Conservation (phyloP, 495 filamentous ascomycete species). For the Xylaria scruposa region DNA sequence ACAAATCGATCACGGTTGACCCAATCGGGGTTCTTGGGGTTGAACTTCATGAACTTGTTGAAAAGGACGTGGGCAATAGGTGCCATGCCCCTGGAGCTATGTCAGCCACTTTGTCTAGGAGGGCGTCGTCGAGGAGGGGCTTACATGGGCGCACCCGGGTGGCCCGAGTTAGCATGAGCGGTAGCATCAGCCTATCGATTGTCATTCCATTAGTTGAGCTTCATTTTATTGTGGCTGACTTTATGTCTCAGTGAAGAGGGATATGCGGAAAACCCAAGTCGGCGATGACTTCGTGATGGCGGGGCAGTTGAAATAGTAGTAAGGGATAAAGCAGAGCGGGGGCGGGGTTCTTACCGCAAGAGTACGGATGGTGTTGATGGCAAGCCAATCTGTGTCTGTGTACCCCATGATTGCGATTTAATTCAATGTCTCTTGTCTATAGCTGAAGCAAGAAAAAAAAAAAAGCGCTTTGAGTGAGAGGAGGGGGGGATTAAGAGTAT, state of each 20-base stretch:
- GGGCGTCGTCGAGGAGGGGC: slow-evolving; percentile 29
- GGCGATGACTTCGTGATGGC: slow-evolving; percentile 35
- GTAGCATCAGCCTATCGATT: slow-evolving; percentile 90
- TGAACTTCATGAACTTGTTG: slow-evolving; percentile 99
- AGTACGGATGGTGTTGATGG: slow-evolving; percentile 96
- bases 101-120: slow-evolving; percentile 32
- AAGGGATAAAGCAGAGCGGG: slow-evolving; percentile 44
- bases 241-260: slow-evolving; percentile 15
- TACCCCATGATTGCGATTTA: slow-evolving; percentile 79
- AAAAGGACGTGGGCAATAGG: slow-evolving; percentile 96
- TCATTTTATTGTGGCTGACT: background rate
- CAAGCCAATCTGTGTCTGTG: slow-evolving; percentile 81
- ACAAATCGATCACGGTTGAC: slow-evolving; percentile 97
- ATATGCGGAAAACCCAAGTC: slow-evolving; percentile 21
- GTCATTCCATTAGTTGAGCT: slow-evolving; percentile 34
- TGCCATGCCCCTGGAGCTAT: slow-evolving; percentile 78
- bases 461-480: slow-evolving; percentile 40
- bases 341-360: slow-evolving; percentile 79
- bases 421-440: slow-evolving; percentile 23
- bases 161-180: slow-evolving; percentile 92
- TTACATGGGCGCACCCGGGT: slow-evolving; percentile 95
- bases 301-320: slow-evolving; percentile 20
- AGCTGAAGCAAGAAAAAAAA: slow-evolving; percentile 28
- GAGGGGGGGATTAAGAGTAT: slow-evolving; percentile 32
- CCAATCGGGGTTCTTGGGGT: slow-evolving; percentile 98